Base-by-base conservation (phyloP, 2,329 filamentous ascomycete species). In the Tricladium varicosporioides region DNA sequence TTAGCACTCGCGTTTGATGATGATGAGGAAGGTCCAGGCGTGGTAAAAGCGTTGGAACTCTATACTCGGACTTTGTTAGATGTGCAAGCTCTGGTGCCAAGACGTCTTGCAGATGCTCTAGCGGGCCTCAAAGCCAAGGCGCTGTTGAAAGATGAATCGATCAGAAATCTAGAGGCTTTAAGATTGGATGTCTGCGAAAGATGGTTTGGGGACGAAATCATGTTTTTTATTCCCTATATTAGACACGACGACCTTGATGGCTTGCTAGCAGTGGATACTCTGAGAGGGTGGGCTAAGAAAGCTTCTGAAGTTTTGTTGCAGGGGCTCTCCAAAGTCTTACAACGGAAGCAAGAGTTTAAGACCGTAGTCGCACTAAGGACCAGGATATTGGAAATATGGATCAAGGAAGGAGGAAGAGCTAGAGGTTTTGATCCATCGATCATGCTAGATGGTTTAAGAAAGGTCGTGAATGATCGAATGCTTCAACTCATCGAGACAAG, bases 141-240 rank as follows among this genome's bases (percentile, higher is more conserved):
- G 0, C 76, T 97, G 11, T 74, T 97, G 2, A 83, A 84, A n/a
- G 89, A 95, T 69, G 73, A 80, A 1, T 79, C 85, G 1, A 76
- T 97, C 15, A 80, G 81, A 53, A 73, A 76, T 1, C 72, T 94
- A 1, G 84, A 89, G 62, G 87, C 87, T 14, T 75, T 96, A 11
- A 83, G 89, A 36, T 75, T 97, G 22, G 91, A 96, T 67, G 75
- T 94, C 9, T 85, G 91, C 66, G 84, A 87, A 61, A 80, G 81
- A 16, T 96, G 92, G 89, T 89, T 94, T 60, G 82, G 88, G 15
- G 85, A 92, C 7, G 91, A 95, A 59, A 89, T 96, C 44, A 84
- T 83, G 48, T 88, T 88, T 62, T 97, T 95, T 69, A 93, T 86
- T 0, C 92, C 92, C 0, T 96, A 91, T 75, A 89, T 95, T 36